Evolutionary conservation across 2,329 filamentous ascomycete species (phyloP).

Genomic region (Ophiostoma piceae): DNA sequence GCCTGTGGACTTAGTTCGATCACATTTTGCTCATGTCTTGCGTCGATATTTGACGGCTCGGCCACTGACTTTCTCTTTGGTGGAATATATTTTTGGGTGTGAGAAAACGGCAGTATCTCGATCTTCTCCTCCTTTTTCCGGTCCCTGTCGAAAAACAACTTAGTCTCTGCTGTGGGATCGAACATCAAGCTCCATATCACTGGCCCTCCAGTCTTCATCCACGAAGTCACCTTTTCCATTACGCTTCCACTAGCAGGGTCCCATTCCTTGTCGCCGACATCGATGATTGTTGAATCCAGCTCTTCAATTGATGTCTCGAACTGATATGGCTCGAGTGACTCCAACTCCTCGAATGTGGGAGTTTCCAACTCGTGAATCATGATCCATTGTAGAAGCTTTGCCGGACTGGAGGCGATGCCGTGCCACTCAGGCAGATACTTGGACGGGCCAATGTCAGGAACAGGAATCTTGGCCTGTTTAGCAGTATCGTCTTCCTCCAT

Average conservation of each 20-base stretch:
- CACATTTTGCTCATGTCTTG: background rate
- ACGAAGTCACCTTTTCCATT: background rate
- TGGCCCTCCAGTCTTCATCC: background rate
- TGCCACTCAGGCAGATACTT: background rate
- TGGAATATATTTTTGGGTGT: background rate
- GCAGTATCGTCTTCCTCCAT: slow-evolving; percentile 10
- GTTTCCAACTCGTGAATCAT: background rate
- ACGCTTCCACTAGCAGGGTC: background rate
- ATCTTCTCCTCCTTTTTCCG: background rate
- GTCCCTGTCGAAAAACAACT: background rate
- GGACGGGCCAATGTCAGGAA: background rate
- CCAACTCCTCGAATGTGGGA: background rate
- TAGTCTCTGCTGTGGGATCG: background rate
- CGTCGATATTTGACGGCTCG: background rate
- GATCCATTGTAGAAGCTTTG: slow-evolving; percentile 17
- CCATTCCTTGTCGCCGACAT: background rate
- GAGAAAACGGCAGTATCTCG: background rate
- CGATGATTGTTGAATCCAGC: background rate
- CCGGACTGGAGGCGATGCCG: background rate
- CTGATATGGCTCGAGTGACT: background rate
- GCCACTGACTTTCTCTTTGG: background rate
- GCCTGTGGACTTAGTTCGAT: background rate
- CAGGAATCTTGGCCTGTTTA: slow-evolving; percentile 19
- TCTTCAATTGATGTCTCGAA: background rate
- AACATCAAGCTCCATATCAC: background rate